Base-by-base conservation (phyloP, 768 basidiomycete genomes). In the Tulasnella sp. region DNA sequence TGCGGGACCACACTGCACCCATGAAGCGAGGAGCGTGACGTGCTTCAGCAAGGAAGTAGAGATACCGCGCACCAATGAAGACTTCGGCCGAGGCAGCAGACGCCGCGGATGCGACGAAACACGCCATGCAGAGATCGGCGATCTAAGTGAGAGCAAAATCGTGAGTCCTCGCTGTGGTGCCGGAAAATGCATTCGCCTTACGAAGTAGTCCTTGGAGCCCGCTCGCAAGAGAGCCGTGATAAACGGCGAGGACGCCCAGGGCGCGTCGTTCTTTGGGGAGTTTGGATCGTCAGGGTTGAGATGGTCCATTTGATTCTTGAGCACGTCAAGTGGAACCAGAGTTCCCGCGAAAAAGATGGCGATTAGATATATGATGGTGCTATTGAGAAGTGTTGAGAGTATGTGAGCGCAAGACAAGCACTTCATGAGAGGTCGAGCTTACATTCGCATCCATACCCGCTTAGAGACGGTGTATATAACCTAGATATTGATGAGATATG, bases 21-120 rank as follows among this genome's bases (percentile, higher is more conserved):
- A 71, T 29, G 36, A 74, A 75, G n/a, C 22, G 12, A 12, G 74
- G 74, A 14, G 74, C 74, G 35, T 75, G 74, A 1, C 74, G 71
- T 8, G 66, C 59, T 52, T 69, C 62, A 0, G 72, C 72, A 26
- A 75, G 34, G 36, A 41, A 72, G 52, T 62, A 75, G 12, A 75
- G 52, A 39, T 67, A 64, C 2, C 74, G 74, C n/a, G 72, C 62
- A 17, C 72, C 34, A 26, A 73, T 73, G 72, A 70, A 75, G 35
- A 73, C 35, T 8, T 66, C 70, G 22, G 39, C 29, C 16, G 72
- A 69, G 7, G 72, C 72, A 1, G 72, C 72, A 1, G 72, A 73
- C 5, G 63, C 63, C 12, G 72, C 72, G 29, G 72, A 73, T 8
- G 68, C 62, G 32, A 73, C n/a, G 22, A 73, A 62, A 9, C 36